Percentiles rank a stretch among this genome's conserved stretches.
phyloP scores from a whole-genome alignment of 2,329 filamentous ascomycete genomes.

The Diplodia sapinea region DNA sequence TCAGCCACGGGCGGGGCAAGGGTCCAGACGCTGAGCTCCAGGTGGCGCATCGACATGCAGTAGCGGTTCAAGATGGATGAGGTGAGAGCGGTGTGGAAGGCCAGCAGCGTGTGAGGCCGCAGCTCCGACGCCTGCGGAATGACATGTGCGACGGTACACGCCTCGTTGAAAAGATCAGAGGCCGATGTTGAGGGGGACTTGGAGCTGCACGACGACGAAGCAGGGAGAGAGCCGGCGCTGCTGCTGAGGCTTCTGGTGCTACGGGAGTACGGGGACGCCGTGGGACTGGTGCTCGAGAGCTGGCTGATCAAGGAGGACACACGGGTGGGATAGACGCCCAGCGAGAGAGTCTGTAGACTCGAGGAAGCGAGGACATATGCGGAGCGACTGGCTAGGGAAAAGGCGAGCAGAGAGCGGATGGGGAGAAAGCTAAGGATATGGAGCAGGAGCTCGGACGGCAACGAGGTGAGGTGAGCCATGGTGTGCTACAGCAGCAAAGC shows the following conservation, averaged over 20 bases:
- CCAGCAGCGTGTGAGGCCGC: slow-evolving; percentile 26
- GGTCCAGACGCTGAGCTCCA: slow-evolving; percentile 42
- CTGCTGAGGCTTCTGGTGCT: slow-evolving; percentile 28
- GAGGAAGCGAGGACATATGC: slow-evolving; percentile 41
- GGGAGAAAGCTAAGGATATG: slow-evolving; percentile 44
- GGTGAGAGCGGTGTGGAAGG: slow-evolving; percentile 42
- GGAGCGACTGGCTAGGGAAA: slow-evolving; percentile 42
- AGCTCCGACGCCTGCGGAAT: slow-evolving; percentile 29
- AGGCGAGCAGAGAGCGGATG: slow-evolving; percentile 42
- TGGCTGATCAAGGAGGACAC: slow-evolving; percentile 77
- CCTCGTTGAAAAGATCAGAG: slow-evolving; percentile 20
- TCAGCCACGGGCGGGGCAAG: slow-evolving; percentile 38
- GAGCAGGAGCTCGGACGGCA: slow-evolving; percentile 45
- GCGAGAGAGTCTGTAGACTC: slow-evolving; percentile 73
- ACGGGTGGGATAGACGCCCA: slow-evolving; percentile 75
- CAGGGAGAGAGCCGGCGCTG: background rate
- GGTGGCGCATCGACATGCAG: slow-evolving; percentile 36
- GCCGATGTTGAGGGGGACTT: background rate
- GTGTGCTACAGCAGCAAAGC: slow-evolving; percentile 11
- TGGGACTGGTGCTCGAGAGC: slow-evolving; percentile 45
- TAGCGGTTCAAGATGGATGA: slow-evolving; percentile 40
- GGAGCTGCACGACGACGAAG: background rate
- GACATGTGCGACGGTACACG: slow-evolving; percentile 28
- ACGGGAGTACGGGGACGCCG: slow-evolving; percentile 29
- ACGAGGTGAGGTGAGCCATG: slow-evolving; percentile 29